Conservation (phyloP, 169 alveolate species). For the Cryptosporidium xiaoi region DNA sequence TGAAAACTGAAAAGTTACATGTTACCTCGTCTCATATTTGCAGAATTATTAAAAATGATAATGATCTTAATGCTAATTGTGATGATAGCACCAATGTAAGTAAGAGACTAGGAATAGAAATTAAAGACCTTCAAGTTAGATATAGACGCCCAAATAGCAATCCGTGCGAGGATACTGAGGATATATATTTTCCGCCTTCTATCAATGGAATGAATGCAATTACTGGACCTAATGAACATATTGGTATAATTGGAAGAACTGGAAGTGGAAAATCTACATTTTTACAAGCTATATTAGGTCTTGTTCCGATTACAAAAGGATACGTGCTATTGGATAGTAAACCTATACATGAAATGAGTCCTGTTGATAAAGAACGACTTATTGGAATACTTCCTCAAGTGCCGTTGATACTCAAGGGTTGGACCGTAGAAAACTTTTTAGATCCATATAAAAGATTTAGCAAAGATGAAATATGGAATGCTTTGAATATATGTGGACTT, state of each 20-base stretch:
- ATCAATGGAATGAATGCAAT: constrained; percentile 78
- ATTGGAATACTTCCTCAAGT: constrained; percentile 77
- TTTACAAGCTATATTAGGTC: constrained; percentile 83
- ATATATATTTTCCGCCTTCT: constrained; percentile 80
- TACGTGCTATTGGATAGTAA: constrained; percentile 76
- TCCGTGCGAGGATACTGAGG: constrained; percentile 38
- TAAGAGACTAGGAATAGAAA: constrained; percentile 63
- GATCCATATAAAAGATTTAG: constrained; percentile 72
- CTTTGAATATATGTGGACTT: constrained; percentile 51
- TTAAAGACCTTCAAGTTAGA: constrained; percentile 80
- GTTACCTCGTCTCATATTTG: neutral
- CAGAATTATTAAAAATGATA: neutral
- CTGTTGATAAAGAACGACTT: constrained; percentile 32
- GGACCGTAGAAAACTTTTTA: constrained; percentile 76
- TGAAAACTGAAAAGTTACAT: constrained; percentile 5
- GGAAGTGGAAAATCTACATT: constrained; percentile 91
- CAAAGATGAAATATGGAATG: constrained; percentile 62
- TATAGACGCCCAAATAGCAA: constrained; percentile 79
- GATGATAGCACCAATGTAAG: neutral
- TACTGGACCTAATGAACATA: constrained; percentile 82
- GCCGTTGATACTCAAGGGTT: constrained; percentile 75
- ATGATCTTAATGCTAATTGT: neutral
- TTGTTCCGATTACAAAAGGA: constrained; percentile 80
- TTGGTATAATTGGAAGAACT: constrained; percentile 89
- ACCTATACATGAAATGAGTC: constrained; percentile 47